Evolutionary conservation across 495 filamentous ascomycete genomes (phyloP), one percentile per base, ranked within the genome.

Genomic region (Talaromyces ruber): DNA sequence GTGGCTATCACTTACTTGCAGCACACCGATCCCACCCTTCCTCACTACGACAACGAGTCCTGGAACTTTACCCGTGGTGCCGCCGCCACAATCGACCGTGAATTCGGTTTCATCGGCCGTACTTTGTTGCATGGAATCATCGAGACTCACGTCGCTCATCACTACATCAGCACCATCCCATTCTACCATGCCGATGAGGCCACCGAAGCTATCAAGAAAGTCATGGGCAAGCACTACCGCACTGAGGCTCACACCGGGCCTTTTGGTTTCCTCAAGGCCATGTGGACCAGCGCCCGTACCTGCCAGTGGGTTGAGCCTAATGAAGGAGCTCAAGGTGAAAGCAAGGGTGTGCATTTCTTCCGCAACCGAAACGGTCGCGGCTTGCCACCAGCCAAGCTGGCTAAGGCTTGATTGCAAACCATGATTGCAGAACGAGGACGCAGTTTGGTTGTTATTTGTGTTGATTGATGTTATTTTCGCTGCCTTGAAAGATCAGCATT

Each of bases 341-440:
- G 71, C 66, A 72, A 80, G 67, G 75, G 76, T 24, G 80, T 85
- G 9, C 68, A 84, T 7, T 85, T 85, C 74, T 85, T 69, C 78
- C 75, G 81, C 62, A 85, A 85, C 81, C 79, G 81, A 64, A 98
- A 96, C 74, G 85, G 85, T 18, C 71, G 90, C 22, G 90, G 90
- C 56, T 71, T 82, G 55, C 78, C 82, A 67, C 89, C 90, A 5
- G 58, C 74, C 66, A 84, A 85, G 73, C n/a, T 60, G 24, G 22
- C 26, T 11, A 50, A 50, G 26, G 32, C 59, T 21, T 50, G 32
- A 29, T 59, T 28, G 21, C 34, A 37, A 32, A 6, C 50, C 30
- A 32, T 32, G 30, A 32, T 32, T 32, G 30, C 30, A 32, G 4
- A 32, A 32, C 30, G 30, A 32, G 30, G 30, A 32, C 4, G 18